Evolutionary conservation across 1,284 basidiomycete species (phyloP).

Genomic region (Pterulicium gracile): DNA sequence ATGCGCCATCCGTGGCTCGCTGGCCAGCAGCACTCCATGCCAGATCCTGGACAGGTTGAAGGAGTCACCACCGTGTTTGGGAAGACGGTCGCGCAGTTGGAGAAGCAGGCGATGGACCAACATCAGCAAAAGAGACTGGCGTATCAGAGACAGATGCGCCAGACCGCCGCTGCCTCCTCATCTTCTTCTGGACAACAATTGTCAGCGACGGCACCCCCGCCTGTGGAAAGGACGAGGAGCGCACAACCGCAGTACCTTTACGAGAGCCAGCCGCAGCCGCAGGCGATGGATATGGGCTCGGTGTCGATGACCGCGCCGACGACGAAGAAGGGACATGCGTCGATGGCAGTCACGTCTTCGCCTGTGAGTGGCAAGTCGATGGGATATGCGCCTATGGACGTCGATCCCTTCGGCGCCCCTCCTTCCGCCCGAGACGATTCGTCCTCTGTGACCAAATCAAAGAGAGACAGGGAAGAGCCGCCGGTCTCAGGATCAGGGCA

Average conservation of each 20-base stretch:
- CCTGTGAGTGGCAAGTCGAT: constrained; percentile 18
- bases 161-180: constrained; percentile 19
- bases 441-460: too few relatives aligned
- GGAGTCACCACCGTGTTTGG: constrained; percentile 37
- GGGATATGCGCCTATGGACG: constrained; percentile 15
- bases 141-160: constrained; percentile 51
- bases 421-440: too few relatives aligned
- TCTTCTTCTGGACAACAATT: constrained; percentile 29
- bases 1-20: constrained; percentile 69
- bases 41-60: constrained; percentile 5
- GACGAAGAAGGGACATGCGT: constrained; percentile 10
- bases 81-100: constrained; percentile 54
- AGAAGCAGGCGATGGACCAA: constrained; percentile 60
- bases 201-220: constrained; percentile 13
- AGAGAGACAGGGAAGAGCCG: too few relatives aligned
- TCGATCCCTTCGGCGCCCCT: constrained; percentile 33
- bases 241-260: constrained; percentile 39
- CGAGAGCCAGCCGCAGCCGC: constrained; percentile 29
- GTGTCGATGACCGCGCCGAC: constrained; percentile 26
- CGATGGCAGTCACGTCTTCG: constrained; percentile 6
- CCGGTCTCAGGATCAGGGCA: too few relatives aligned
- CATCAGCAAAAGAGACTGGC: constrained; percentile 61
- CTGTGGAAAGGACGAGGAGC: constrained; percentile 19
- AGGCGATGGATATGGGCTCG: constrained; percentile 14
- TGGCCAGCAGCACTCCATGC: constrained; percentile 26